Conservation (phyloP, 1,284 basidiomycete species). For the Spongispora temasekensis region DNA sequence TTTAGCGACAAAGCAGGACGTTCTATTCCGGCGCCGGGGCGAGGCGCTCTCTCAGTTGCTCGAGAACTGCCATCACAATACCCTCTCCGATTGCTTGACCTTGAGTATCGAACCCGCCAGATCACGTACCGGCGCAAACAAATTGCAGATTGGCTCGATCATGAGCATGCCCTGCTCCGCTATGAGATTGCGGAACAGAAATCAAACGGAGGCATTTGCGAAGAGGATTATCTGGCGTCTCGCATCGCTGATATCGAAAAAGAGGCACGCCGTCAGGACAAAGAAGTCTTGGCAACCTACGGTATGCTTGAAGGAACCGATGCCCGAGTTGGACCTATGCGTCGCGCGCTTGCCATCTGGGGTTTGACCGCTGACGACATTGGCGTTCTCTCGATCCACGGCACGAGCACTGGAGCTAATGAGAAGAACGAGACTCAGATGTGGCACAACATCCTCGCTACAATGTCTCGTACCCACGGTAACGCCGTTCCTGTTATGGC, state of each 20-base stretch:
- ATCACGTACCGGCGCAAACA: conserved; percentile 91
- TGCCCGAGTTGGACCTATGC: conserved; percentile 85
- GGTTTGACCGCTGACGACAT: conserved; percentile 93
- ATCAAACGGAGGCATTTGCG: conserved; percentile 52
- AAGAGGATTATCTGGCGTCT: conserved; percentile 70
- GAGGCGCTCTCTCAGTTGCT: conserved; percentile 85
- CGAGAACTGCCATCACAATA: conserved; percentile 78
- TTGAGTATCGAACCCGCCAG: conserved; percentile 89
- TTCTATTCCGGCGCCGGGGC: conserved; percentile 91
- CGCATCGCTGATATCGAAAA: conserved; percentile 84
- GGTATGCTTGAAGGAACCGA: conserved; percentile 94
- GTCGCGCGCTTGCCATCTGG: conserved; percentile 95
- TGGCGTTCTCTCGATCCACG: conserved; percentile 87
- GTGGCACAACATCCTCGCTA: conserved; percentile 93
- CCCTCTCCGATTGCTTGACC: conserved; percentile 74
- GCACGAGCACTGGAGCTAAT: conserved; percentile 96
- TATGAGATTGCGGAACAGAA: conserved; percentile 72
- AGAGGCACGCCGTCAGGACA: conserved; percentile 89
- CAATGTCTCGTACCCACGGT: conserved; percentile 85
- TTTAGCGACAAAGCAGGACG: conserved; percentile 90
- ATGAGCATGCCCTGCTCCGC: conserved; percentile 83
- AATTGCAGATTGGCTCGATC: conserved; percentile 90
- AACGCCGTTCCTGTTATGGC: conserved; percentile 97
- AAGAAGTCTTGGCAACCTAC: conserved; percentile 85
- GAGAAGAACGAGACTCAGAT: conserved; percentile 98